phyloP scores from a whole-genome alignment of 2,329 filamentous ascomycete species.

The Trichoderma endophyticum region DNA sequence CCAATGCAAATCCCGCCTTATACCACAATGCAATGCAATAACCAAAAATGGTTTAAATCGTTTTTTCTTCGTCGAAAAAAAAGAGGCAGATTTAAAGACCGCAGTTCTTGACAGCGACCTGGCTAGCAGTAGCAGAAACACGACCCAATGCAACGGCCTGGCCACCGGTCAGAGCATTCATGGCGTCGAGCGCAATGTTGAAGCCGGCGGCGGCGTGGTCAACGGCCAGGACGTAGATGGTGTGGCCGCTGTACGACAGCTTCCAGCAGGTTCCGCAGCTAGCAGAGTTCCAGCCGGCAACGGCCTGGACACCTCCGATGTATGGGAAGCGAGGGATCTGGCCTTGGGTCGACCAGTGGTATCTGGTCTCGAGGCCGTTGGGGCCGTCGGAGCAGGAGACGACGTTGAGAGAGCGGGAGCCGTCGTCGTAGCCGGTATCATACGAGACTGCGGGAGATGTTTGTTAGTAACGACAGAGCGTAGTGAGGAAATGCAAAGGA shows the following conservation, averaged over 20 bases:
- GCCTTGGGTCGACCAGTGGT: slow-evolving; percentile 56
- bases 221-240: slow-evolving; percentile 54
- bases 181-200: slow-evolving; percentile 55
- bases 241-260: slow-evolving; percentile 49
- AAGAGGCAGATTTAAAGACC: slow-evolving; percentile 27
- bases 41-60: not conserved
- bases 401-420: slow-evolving; percentile 48
- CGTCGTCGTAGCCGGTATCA: slow-evolving; percentile 68
- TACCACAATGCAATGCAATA: slow-evolving; percentile 5
- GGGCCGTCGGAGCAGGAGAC: slow-evolving; percentile 66
- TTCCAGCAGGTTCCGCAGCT: slow-evolving; percentile 60
- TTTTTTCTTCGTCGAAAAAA: not conserved
- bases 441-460: slow-evolving; percentile 56
- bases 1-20: slow-evolving; percentile 3
- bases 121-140: slow-evolving; percentile 46
- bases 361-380: slow-evolving; percentile 63
- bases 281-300: slow-evolving; percentile 55
- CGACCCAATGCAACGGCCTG: slow-evolving; percentile 50
- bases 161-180: slow-evolving; percentile 54
- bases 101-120: slow-evolving; percentile 46
- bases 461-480: slow-evolving; percentile 19
- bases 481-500: not conserved
- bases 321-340: slow-evolving; percentile 50
- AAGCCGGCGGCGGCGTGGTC: slow-evolving; percentile 50
- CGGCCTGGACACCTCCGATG: slow-evolving; percentile 51